Base-by-base conservation (phyloP, 148 eudicot species). In the Dianthus caryophyllus region DNA sequence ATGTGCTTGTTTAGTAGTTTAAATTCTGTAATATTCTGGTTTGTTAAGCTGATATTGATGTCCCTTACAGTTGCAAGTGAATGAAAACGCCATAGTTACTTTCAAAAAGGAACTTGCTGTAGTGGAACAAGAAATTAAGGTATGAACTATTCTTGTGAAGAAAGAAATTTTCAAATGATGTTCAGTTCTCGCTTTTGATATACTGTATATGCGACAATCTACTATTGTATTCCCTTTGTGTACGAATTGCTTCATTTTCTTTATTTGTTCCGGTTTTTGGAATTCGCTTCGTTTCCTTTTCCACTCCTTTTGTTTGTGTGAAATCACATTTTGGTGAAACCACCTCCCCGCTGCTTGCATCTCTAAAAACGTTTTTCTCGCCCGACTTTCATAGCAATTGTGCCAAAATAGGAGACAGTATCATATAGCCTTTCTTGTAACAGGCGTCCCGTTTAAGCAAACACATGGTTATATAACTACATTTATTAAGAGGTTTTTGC, bases 71-170 rank as follows among this genome's bases (percentile, higher is more conserved):
- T 71, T 94, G 79, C 82, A 77, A 58, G 76, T 46, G 49, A 88
- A 79, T 73, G 97, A 94, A 67, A 86, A 74, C 50, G 82, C 79
- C 29, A 78, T 94, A 72, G 76, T 83, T 76, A 65, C 81, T 69
- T 86, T 88, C 65, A 90, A 88, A 77, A 79, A 83, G 67, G 97
- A 90, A 65, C 96, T 94, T 75, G 90, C 97, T 49, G 82, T 71
- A n/a, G 51, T 80, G 66, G 96, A 86, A 67, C 81, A 69, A 66
- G 96, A 94, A 80, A 70, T 94, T 66, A 84, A 94, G 99, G 97
- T 91, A 54, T 64, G 44, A 9, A 41, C 8, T 20, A 25, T 38
- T n/a, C 15, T 31, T 47, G 49, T 18, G 22, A 18, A 49, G 22
- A 22, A 49, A 17, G 53, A n/a, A 17, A 17, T 49, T 49, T 41